Base-by-base conservation (phyloP, 768 basidiomycete species). In the Termitomyces bulborhizus region DNA sequence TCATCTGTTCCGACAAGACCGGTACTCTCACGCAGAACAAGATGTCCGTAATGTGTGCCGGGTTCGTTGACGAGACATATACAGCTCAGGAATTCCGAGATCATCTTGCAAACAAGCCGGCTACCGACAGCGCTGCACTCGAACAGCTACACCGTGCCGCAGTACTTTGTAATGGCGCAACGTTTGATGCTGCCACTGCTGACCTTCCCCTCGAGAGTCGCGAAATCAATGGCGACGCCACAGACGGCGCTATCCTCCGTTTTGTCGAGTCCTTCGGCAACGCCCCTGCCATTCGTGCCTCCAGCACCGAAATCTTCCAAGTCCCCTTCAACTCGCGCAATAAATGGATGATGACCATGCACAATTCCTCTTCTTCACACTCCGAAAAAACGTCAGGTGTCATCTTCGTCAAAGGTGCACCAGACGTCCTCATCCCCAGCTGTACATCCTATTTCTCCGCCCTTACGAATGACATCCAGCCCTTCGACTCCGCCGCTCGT, bases 1-100 rank as follows among this genome's bases (percentile, higher is more conserved):
- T 75, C 18, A 64, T 77, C 29, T 72, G 71, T 42, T 75, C 74
- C 3, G 79, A 86, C 63, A 86, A 86, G 65, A 82, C 82, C 1
- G 81, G 83, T n/a, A 83, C 81, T 0, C 66, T 85, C n/a, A 85
- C 84, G 1, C 73, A 78, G 63, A 83, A 82, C 62, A 73, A 69
- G 56, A 84, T 85, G 82, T 71, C 77, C 11, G 82, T 78, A 37
- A 74, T 76, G 34, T 77, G 77, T 43, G 67, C 76, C 36, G 74
- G 77, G 1, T 62, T 73, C 15, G 67, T 68, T 41, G 56, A 68
- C 67, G 45, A 67, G 65, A 53, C 70, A 64, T 66, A 66, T 49
- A 58, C 63, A 45, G 62, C 66, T 21, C 59, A 60, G n/a, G 53
- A 67, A 21, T 65, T 65, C 51, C 62, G 46, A 13, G 40, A 56